Evolutionary conservation across 2,329 filamentous ascomycete genomes (phyloP).

Genomic region (Bipolaris bicolor): DNA sequence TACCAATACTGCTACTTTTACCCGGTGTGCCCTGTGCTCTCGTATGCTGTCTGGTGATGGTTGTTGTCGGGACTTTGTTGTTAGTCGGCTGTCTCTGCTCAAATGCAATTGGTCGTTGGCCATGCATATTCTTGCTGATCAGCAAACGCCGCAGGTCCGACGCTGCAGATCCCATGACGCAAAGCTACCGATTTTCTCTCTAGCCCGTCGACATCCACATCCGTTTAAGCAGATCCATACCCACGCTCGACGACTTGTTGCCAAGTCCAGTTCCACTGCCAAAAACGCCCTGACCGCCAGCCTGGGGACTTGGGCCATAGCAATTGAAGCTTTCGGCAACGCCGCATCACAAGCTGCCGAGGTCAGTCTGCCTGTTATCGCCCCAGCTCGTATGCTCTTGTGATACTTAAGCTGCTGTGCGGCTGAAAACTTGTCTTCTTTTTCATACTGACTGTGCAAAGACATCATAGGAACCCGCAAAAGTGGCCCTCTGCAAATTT

Average conservation of each 20-base stretch:
- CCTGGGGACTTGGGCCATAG: slow-evolving; percentile 15
- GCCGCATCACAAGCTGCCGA: slow-evolving; percentile 47
- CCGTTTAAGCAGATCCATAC: slow-evolving; percentile 24
- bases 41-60: background rate
- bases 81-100: background rate
- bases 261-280: background rate
- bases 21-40: background rate
- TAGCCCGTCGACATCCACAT: slow-evolving; percentile 20
- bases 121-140: slow-evolving; percentile 33
- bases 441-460: slow-evolving; percentile 16
- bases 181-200: background rate
- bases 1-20: slow-evolving; percentile 21
- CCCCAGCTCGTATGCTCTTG: slow-evolving; percentile 25
- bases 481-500: slow-evolving; percentile 34
- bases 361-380: slow-evolving; percentile 31
- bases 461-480: slow-evolving; percentile 19
- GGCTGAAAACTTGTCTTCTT: slow-evolving; percentile 18
- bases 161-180: slow-evolving; percentile 7
- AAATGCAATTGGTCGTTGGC: slow-evolving; percentile 24
- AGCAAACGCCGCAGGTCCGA: slow-evolving; percentile 17
- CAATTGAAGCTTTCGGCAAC: slow-evolving; percentile 28
- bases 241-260: background rate
- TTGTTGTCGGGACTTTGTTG: too few species aligned
- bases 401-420: slow-evolving; percentile 31
- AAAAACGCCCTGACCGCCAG: slow-evolving; percentile 16